phyloP scores from a whole-genome alignment of 495 filamentous ascomycete genomes.

The Penicillium maclennaniae region DNA sequence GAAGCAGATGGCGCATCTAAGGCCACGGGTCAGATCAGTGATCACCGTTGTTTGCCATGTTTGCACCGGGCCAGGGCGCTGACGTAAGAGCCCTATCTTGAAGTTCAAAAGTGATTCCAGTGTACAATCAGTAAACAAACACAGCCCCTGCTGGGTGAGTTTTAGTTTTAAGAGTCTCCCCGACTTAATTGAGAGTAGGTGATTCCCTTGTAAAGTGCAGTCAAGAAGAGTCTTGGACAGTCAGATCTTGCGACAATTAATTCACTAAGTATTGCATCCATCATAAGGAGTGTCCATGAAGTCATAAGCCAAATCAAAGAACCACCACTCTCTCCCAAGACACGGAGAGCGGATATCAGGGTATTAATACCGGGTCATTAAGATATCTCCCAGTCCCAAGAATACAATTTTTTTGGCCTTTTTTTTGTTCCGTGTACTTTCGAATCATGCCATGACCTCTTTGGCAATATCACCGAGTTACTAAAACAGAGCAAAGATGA shows the following conservation, averaged over 20 bases:
- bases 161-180: no score
- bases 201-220: neutral
- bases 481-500: conserved; percentile 19
- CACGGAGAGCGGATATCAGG: conserved; percentile 5
- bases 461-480: neutral
- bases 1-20: conserved; percentile 26
- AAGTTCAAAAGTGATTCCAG: neutral
- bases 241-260: conserved; percentile 3
- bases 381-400: conserved; percentile 2
- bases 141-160: no score
- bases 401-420: conserved; percentile 13
- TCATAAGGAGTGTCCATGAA: conserved; percentile 14
- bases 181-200: neutral
- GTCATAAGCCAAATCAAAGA: conserved; percentile 7
- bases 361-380: conserved; percentile 2
- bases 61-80: conserved; percentile 7
- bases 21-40: conserved; percentile 28
- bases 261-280: conserved; percentile 4
- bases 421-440: neutral
- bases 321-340: conserved; percentile 8
- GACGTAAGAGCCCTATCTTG: conserved; percentile 15
- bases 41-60: conserved; percentile 21
- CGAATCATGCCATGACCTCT: neutral
- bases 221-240: neutral
- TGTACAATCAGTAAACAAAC: neutral